A percentile compares a stretch with the other conserved stretches of the same genome.
Conservation (phyloP, 768 basidiomycete genomes). For the Ramaria rubella region DNA sequence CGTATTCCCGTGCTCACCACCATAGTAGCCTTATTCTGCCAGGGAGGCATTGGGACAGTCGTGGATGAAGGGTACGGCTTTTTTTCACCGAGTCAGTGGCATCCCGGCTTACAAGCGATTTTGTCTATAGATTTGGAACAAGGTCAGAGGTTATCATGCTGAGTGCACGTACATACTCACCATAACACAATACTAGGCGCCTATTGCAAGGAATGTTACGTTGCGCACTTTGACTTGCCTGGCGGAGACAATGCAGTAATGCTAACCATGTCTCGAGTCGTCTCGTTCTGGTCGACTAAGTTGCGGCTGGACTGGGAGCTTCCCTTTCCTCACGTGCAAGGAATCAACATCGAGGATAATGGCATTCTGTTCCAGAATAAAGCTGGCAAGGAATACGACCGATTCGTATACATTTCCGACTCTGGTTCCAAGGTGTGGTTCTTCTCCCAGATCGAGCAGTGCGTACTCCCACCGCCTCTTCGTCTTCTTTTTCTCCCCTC, state of each 20-base stretch:
- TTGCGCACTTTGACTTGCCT: slow-evolving; percentile 84
- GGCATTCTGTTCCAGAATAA: slow-evolving; percentile 87
- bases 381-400: slow-evolving; percentile 65
- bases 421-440: slow-evolving; percentile 74
- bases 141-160: slow-evolving; percentile 23
- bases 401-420: slow-evolving; percentile 70
- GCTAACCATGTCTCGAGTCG: slow-evolving; percentile 69
- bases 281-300: slow-evolving; percentile 81
- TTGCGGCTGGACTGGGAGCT: slow-evolving; percentile 89
- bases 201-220: slow-evolving; percentile 78
- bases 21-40: slow-evolving; percentile 71
- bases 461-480: too few relatives aligned
- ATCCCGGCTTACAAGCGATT: neutral
- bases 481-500: neutral
- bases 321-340: slow-evolving; percentile 78
- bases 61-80: slow-evolving; percentile 59
- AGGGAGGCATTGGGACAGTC: slow-evolving; percentile 92
- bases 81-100: neutral
- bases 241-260: slow-evolving; percentile 76
- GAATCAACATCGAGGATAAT: slow-evolving; percentile 82
- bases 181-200: slow-evolving; percentile 31
- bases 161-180: neutral
- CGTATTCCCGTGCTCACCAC: neutral
- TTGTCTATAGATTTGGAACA: slow-evolving; percentile 68
- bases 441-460: slow-evolving; percentile 58